Percentiles rank a stretch among this genome's conserved stretches.
Conservation (phyloP, 2,329 filamentous ascomycete species). For the Chaetomium strumarium region DNA sequence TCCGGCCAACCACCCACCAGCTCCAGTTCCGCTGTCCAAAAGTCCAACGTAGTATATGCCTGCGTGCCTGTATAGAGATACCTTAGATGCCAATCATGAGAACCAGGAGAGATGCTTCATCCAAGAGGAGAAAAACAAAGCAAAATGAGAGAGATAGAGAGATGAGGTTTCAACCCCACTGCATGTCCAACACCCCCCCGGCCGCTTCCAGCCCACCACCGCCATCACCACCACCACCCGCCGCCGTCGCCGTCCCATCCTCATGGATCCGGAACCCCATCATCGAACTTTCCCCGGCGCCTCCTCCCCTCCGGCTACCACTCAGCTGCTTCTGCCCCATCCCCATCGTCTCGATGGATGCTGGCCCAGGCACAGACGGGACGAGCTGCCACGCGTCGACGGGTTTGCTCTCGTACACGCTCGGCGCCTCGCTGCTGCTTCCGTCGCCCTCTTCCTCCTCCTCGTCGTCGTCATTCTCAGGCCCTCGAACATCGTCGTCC, state of each 20-base stretch:
- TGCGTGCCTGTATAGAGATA: no score
- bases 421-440: constrained; percentile 39
- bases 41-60: no score
- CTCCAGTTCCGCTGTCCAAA: no score
- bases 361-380: no score
- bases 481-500: constrained; percentile 6
- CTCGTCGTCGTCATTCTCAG: constrained; percentile 4
- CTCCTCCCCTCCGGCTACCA: neutral
- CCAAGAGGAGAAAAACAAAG: no score
- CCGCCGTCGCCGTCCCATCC: constrained; percentile 17
- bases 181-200: constrained; percentile 11
- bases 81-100: no score
- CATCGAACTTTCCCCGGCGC: neutral
- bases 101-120: no score
- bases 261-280: constrained; percentile 25
- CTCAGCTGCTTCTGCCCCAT: neutral
- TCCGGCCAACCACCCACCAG: no score
- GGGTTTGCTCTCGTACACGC: constrained; percentile 51
- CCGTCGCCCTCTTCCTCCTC: constrained; percentile 2
- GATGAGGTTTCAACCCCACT: constrained; percentile 8
- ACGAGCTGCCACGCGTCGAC: constrained; percentile 33
- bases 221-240: neutral
- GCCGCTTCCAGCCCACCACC: neutral
- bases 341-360: neutral
- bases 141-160: no score